Evolutionary conservation across 1,139 yeast species (phyloP), one percentile per base, ranked within the genome.

Genomic region (Blastobotrys malaysiensis): DNA sequence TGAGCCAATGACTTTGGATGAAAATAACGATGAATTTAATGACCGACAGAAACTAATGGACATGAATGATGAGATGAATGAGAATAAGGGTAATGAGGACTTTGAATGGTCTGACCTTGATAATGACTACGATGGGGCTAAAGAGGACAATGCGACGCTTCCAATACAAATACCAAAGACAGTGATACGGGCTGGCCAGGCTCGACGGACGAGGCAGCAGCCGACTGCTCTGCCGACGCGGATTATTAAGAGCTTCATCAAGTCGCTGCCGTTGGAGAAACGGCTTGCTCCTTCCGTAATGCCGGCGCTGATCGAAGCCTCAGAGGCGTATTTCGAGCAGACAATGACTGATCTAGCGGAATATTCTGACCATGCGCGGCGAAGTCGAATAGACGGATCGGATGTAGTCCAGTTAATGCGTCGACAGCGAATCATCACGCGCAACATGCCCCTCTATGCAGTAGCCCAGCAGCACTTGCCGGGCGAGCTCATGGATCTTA

Each of bases 401-500:
- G 73, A 69, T 53, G 70, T 64, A 3, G 46, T 61, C 44, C 59
- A 60, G 45, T 57, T 69, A 22, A 52, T 69, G 61, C 56, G 57
- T 36, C 59, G 71, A 19, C 69, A 65, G 50, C 52, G 65, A 6
- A 54, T 63, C 7, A 52, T 58, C n/a, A 31, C 52, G 19, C 54
- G 57, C 16, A 48, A 54, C 22, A 51, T 43, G 4, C 53, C 58
- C 7, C 53, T 63, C 3, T 60, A 60, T 44, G 52, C 62, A 5
- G 54, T 65, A 27, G 69, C 69, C 2, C 65, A 62, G 47, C 58
- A 60, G 26, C 62, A 62, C 43, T 60, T 67, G 4, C 70, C 71
- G 0, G 67, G 62, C 19, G 71, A 67, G 51, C 55, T 66, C 14
- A 51, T 65, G 6, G 62, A 62, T 11, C 62, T 31, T 3, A 31